Conservation (phyloP, 1,284 basidiomycete species). For the Pterulicium gracile region DNA sequence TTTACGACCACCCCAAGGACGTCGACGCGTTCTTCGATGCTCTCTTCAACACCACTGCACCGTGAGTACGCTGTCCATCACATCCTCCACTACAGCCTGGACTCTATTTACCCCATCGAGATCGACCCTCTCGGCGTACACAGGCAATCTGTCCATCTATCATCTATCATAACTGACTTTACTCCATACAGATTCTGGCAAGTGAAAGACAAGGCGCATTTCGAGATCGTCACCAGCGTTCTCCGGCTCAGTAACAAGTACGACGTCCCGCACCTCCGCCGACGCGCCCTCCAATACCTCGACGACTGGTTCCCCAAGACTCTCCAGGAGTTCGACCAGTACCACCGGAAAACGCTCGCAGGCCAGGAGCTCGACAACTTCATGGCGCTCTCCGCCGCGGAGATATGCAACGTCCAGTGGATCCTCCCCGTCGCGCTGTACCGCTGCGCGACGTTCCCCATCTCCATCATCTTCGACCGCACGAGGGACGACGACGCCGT, state of each 20-base stretch:
- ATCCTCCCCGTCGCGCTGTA: background rate
- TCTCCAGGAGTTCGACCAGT: background rate
- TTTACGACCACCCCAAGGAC: constrained; percentile 15
- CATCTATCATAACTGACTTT: too few relatives aligned
- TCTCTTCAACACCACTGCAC: background rate
- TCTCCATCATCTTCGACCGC: background rate
- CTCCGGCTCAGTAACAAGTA: background rate
- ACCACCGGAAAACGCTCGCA: background rate
- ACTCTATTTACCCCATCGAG: too few relatives aligned
- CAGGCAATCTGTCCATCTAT: too few relatives aligned
- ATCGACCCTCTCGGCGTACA: too few relatives aligned
- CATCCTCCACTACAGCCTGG: too few relatives aligned
- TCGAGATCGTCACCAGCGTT: background rate
- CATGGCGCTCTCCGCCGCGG: background rate
- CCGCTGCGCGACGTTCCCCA: background rate
- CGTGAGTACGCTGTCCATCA: background rate
- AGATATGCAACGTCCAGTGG: background rate
- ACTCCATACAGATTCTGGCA: background rate
- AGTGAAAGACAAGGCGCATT: background rate
- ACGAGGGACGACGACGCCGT: background rate
- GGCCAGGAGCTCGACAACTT: background rate
- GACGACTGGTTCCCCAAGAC: background rate
- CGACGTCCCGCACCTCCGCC: background rate
- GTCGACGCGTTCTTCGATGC: constrained; percentile 10
- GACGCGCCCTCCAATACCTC: background rate